Evolutionary conservation across 495 filamentous ascomycete genomes (phyloP), one percentile per base, ranked within the genome.

Genomic region (Evansstolkia leycettana): DNA sequence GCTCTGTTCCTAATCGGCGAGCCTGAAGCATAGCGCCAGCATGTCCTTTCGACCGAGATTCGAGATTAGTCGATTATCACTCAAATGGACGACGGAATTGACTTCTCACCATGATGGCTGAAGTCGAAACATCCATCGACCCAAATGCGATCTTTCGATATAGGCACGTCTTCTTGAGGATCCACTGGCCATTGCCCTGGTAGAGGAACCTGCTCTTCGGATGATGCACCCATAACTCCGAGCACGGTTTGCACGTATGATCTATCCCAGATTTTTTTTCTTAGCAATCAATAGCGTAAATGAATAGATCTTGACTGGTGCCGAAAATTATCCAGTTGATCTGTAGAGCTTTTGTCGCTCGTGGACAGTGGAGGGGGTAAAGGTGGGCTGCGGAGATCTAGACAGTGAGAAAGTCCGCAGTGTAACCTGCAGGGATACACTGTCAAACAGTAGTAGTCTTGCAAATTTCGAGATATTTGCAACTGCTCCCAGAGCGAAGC

Each of bases 91-190:
- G 32, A 14, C 7, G 13, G 14, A 16, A 33, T 24, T 19, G 26
- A 25, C 24, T 39, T 31, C 62, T 41, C 57, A 87, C 84, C 90
- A 49, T 99, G 90, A 56, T 99, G 90, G 57, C 81, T 86, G 59
- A 99, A 99, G 62, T 99, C 90, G 60, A 93, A 99, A 62, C 90
- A 99, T 34, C 90, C 90, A 61, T 99, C 90, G 13, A 96, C 79
- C 90, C 90, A 99, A 43, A 96, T 82, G 23, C 84, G 76, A 39
- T 80, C 74, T 23, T 92, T 75, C 7, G 61, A 65, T 27, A 78
- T 60, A 2, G 65, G 60, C 25, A 70, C 38, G 50, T 77, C 74
- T 23, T 76, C 67, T 47, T 82, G 77, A 12, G 77, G 77, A 42
- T 74, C 73, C 17, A 74, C 73, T 14, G 77, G 77, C 77, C 77